A percentile compares a stretch with the other conserved stretches of the same genome.
These are phyloP conservation scores for Apiospora rasikravindrae DNA, from an alignment of 2,329 filamentous ascomycete species.

Conservation along the genomic window DNA sequence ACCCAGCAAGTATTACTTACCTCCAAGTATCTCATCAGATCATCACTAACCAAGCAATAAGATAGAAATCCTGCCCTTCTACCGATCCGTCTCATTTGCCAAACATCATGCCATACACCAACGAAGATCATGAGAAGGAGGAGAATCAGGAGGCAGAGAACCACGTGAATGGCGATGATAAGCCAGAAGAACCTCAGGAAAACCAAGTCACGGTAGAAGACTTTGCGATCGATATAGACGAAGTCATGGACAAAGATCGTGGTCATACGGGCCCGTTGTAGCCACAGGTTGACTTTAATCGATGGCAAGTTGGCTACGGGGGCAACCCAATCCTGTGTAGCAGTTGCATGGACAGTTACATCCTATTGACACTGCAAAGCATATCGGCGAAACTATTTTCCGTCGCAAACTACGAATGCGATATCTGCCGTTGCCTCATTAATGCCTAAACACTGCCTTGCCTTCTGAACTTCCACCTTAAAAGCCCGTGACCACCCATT, in stretches of 20 bases:
- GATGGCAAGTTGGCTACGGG: not conserved
- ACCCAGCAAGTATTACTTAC: not conserved
- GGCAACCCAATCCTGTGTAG: too few species aligned
- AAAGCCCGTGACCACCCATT: not conserved
- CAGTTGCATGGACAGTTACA: not conserved
- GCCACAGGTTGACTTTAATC: not conserved
- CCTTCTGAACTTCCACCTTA: not conserved
- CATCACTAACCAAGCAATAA: not conserved
- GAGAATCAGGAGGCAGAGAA: not conserved
- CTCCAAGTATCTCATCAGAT: not conserved
- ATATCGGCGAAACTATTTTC: not conserved
- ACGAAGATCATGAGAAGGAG: not conserved
- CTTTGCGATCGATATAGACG: not conserved
- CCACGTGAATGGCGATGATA: not conserved
- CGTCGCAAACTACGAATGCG: not conserved
- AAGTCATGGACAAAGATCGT: not conserved
- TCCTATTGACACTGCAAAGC: not conserved
- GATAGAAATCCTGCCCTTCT: not conserved
- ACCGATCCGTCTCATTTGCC: not conserved
- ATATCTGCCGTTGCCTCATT: not conserved
- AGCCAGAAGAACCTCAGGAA: not conserved
- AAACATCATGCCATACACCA: not conserved
- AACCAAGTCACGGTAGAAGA: not conserved
- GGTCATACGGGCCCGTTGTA: not conserved
- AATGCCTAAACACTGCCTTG: not conserved